Base-by-base conservation (phyloP, 2,329 filamentous ascomycete species). In the Canariomyces notabilis region DNA sequence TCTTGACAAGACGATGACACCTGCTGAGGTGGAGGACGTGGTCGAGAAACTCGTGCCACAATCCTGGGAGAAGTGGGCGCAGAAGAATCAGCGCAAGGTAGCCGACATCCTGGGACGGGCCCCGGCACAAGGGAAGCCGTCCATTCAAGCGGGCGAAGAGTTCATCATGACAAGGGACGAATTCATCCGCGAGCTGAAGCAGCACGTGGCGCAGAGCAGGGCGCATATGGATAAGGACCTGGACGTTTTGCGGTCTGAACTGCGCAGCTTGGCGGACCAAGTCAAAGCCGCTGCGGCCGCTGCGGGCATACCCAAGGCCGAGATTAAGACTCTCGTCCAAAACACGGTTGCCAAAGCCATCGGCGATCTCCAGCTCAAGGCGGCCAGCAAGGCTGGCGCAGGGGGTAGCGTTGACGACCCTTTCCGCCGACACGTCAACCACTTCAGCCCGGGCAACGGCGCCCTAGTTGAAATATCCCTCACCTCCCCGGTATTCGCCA, bases 391-490 rank as follows among this genome's bases (percentile, higher is more conserved):
- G 42, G 75, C 79, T 42, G 66, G 68, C 22, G 67, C 23, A 60
- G 63, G 29, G 62, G 72, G 53, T 71, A 34, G 68, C 60, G 65
- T 70, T 35, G 57, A 60, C 1, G 61, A 72, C 19, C 66, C n/a
- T n/a, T n/a, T 82, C 19, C 65, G 65, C 45, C 68, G 74, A 43
- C 75, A 77, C 45, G 69, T 89, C 65, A 95, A 96, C 68, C 89
- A 83, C 67, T 85, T 95, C 57, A 75, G 77, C 3, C 59, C 67
- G 1, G 79, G 80, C 4, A 67, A 81, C 15, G 88, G 87, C 5
- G 87, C 87, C 1, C 57, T 73, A 2, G 67, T 93, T 52, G 77
- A 89, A 55, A 68, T 69, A 0, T 56, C 62, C 2, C 65, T 76
- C 21, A 85, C 81, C 1, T 89, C 86, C 0, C 72, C 76, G 1